A percentile compares a stretch with the other conserved stretches of the same genome.
Conservation (phyloP, 805 yeast genomes). For the Pichia eremophila region DNA sequence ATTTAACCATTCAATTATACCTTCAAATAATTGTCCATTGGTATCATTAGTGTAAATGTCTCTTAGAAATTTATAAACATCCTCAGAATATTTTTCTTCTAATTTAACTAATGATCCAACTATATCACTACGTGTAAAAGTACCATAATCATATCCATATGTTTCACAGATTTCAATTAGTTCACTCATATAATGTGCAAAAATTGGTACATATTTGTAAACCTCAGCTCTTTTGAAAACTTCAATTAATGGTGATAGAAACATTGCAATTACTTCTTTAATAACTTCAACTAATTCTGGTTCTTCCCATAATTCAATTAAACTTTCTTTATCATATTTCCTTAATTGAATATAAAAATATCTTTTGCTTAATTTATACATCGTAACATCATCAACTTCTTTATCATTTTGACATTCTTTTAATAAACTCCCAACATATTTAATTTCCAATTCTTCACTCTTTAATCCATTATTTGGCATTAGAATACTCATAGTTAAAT, state of each 20-base stretch:
- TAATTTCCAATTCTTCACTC: constrained; percentile 3
- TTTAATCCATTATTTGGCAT: constrained; percentile 9
- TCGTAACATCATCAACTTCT: constrained; percentile 5
- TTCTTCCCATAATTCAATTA: constrained; percentile 77
- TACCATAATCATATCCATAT: constrained; percentile 36
- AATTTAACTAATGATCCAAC: constrained; percentile 59
- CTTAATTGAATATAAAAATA: constrained; percentile 56
- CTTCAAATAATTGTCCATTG: constrained; percentile 46
- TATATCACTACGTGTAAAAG: constrained; percentile 38
- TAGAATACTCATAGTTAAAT: constrained; percentile 8
- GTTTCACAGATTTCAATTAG: constrained; percentile 47
- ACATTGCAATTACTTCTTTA: constrained; percentile 60
- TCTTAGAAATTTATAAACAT: constrained; percentile 68
- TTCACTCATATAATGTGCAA: constrained; percentile 60
- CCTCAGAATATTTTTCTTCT: constrained; percentile 62
- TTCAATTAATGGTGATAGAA: constrained; percentile 65
- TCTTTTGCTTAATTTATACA: constrained; percentile 45
- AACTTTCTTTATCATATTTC: constrained; percentile 63
- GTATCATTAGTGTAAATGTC: constrained; percentile 70
- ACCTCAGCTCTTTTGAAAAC: constrained; percentile 60
- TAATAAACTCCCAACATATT: constrained; percentile 10
- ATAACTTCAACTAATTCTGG: constrained; percentile 70
- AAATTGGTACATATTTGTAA: constrained; percentile 53
- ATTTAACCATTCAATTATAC: constrained; percentile 67
- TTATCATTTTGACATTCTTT: constrained; percentile 2